A percentile compares a stretch with the other conserved stretches of the same genome.
Evolutionary conservation across 352 stramenopile species (phyloP).

Genomic region (Phytophthora syringae): DNA sequence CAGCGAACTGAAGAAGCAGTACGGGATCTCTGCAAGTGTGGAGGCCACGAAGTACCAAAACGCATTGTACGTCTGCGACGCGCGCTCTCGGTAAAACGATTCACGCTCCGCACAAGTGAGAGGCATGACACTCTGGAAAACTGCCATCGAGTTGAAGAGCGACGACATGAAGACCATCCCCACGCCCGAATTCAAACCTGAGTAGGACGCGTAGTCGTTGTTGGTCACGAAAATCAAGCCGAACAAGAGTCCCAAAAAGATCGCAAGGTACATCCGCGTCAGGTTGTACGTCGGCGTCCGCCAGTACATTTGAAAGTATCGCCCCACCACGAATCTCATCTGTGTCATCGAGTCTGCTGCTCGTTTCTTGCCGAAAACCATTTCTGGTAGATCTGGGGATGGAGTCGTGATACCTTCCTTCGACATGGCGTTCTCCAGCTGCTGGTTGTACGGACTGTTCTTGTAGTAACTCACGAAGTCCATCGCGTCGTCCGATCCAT

Average conservation of each 20-base stretch:
- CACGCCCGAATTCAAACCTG: conserved; percentile 46
- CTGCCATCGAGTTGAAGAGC: conserved; percentile 71
- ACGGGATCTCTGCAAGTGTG: conserved; percentile 67
- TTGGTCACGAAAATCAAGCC: conserved; percentile 69
- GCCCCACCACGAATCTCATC: conserved; percentile 35
- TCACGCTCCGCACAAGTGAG: conserved; percentile 66
- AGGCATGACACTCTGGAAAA: conserved; percentile 69
- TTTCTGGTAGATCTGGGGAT: conserved; percentile 29
- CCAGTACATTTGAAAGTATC: conserved; percentile 50
- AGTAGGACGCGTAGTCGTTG: conserved; percentile 36
- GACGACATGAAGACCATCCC: conserved; percentile 63
- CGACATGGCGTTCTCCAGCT: conserved; percentile 16
- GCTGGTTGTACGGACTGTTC: conserved; percentile 23
- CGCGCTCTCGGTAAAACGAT: conserved; percentile 81
- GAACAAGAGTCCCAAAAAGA: conserved; percentile 78
- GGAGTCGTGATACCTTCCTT: conserved; percentile 34
- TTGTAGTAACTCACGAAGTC: conserved; percentile 38
- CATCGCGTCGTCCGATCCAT: not conserved
- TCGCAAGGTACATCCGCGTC: conserved; percentile 59
- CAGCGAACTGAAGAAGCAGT: conserved; percentile 50
- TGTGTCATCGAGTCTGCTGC: conserved; percentile 27
- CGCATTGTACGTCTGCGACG: conserved; percentile 80
- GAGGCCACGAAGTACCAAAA: conserved; percentile 64
- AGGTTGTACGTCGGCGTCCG: conserved; percentile 76
- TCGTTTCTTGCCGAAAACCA: conserved; percentile 38